phyloP scores from a whole-genome alignment of 352 stramenopile species.

The Globisporangium yorkense region DNA sequence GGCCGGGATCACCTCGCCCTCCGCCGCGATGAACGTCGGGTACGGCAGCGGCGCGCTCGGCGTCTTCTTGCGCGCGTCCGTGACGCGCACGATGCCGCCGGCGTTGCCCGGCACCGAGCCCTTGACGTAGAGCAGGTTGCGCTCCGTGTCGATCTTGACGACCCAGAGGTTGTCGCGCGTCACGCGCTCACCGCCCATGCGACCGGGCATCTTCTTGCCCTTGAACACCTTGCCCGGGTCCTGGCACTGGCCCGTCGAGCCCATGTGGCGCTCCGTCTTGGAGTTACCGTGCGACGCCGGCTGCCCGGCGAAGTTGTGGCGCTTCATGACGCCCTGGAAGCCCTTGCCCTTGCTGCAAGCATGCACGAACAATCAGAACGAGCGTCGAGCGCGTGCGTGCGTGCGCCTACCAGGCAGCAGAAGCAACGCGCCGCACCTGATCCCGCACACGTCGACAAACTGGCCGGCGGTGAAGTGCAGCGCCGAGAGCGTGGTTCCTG shows the following conservation, averaged over 20 bases:
- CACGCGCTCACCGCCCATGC: constrained; percentile 92
- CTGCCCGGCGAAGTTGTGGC: constrained; percentile 96
- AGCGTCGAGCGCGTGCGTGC: too few species aligned
- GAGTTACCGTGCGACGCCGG: constrained; percentile 97
- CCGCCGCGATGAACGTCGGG: constrained; percentile 62
- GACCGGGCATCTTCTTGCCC: constrained; percentile 99
- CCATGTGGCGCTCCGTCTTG: constrained; percentile 94
- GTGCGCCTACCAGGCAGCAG: background rate
- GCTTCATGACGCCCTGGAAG: constrained; percentile 97
- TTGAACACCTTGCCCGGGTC: constrained; percentile 99
- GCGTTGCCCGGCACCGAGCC: constrained; percentile 90
- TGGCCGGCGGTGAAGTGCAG: constrained; percentile 98
- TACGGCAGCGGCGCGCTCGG: constrained; percentile 56
- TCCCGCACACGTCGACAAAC: constrained; percentile 96
- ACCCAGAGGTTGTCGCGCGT: constrained; percentile 96
- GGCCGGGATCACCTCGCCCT: constrained; percentile 42
- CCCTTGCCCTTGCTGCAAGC: constrained; percentile 71
- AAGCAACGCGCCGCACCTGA: constrained; percentile 26
- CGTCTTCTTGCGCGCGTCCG: constrained; percentile 86
- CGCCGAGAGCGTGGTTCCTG: constrained; percentile 88
- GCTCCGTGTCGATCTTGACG: constrained; percentile 88
- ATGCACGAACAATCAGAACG: background rate
- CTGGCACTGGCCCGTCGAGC: constrained; percentile 97
- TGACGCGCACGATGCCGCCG: constrained; percentile 82
- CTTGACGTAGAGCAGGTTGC: constrained; percentile 93